These are phyloP conservation scores for Aspergillus brunneoviolaceus DNA, from an alignment of 2,329 filamentous ascomycete species.

Conservation along the genomic window DNA sequence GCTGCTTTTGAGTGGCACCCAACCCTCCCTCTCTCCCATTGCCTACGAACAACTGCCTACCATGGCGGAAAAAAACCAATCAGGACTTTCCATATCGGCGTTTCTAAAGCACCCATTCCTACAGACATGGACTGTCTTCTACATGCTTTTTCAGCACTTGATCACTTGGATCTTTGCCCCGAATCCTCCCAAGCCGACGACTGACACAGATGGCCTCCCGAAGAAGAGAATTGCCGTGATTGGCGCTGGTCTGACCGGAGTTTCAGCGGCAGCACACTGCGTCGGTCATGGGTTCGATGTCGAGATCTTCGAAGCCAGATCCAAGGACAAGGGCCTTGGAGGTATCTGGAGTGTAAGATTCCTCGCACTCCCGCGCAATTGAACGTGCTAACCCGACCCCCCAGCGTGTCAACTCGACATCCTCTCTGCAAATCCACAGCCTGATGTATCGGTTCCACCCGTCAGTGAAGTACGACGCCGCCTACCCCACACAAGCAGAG, in stretches of 20 bases:
- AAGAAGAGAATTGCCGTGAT: slow-evolving; percentile 66
- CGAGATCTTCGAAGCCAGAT: slow-evolving; percentile 71
- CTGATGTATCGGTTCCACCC: slow-evolving; percentile 89
- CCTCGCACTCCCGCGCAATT: not conserved
- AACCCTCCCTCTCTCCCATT: not conserved
- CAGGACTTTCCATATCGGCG: slow-evolving; percentile 16
- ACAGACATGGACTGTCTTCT: slow-evolving; percentile 31
- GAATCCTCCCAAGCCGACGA: slow-evolving; percentile 58
- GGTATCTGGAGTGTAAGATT: slow-evolving; percentile 74
- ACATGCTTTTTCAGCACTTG: slow-evolving; percentile 31
- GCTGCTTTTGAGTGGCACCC: not conserved
- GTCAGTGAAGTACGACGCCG: slow-evolving; percentile 68
- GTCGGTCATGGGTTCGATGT: slow-evolving; percentile 84
- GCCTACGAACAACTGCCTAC: not conserved
- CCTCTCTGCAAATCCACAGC: slow-evolving; percentile 78
- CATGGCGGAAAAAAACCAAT: slow-evolving; percentile 11
- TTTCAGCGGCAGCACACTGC: slow-evolving; percentile 78
- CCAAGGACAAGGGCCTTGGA: slow-evolving; percentile 62
- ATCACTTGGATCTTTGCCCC: slow-evolving; percentile 62
- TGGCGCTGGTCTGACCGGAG: slow-evolving; percentile 70
- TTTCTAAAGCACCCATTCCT: slow-evolving; percentile 32
- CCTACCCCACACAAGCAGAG: slow-evolving; percentile 75
- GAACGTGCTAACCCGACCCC: slow-evolving; percentile 4
- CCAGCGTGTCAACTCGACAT: slow-evolving; percentile 77
- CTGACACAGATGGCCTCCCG: slow-evolving; percentile 53